Evolutionary conservation across 2,329 filamentous ascomycete genomes (phyloP).

Genomic region (Penicillium sclerotigenum): DNA sequence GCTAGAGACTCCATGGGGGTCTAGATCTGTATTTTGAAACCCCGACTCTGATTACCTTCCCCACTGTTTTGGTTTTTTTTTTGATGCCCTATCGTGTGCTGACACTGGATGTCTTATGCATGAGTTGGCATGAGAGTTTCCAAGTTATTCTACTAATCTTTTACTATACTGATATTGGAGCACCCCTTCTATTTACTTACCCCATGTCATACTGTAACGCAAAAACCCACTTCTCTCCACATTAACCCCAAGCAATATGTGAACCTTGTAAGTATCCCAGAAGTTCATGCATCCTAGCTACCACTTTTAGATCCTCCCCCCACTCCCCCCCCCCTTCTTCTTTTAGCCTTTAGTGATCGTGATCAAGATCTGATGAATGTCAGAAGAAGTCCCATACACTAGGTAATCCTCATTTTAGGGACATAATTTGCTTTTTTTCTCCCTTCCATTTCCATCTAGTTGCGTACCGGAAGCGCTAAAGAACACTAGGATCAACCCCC

Average conservation of each 20-base stretch:
- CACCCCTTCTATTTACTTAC: neutral
- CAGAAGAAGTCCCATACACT: neutral
- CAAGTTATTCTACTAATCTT: too few species aligned
- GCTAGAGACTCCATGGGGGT: neutral
- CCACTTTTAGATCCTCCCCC: neutral
- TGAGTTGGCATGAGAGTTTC: neutral
- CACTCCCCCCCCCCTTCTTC: too few species aligned
- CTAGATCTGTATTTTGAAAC: conserved; percentile 13
- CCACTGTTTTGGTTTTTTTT: neutral
- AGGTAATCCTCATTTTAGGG: conserved; percentile 11
- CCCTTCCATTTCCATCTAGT: conserved; percentile 20
- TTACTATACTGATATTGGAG: neutral
- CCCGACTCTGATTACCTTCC: neutral
- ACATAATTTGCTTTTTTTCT: conserved; percentile 15
- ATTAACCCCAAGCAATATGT: neutral
- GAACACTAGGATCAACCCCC: conserved; percentile 11
- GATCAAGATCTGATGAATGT: conserved; percentile 1
- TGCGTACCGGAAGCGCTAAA: conserved; percentile 16
- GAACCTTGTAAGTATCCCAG: conserved; percentile 12
- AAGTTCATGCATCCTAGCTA: conserved; percentile 12
- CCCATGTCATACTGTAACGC: conserved; percentile 4
- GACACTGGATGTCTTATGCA: neutral
- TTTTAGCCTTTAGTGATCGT: conserved; percentile 7
- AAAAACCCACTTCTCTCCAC: neutral
- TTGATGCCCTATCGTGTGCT: neutral